Base-by-base conservation (phyloP, 176 grass and related monocot species). In the Puccinellia tenuiflora region DNA sequence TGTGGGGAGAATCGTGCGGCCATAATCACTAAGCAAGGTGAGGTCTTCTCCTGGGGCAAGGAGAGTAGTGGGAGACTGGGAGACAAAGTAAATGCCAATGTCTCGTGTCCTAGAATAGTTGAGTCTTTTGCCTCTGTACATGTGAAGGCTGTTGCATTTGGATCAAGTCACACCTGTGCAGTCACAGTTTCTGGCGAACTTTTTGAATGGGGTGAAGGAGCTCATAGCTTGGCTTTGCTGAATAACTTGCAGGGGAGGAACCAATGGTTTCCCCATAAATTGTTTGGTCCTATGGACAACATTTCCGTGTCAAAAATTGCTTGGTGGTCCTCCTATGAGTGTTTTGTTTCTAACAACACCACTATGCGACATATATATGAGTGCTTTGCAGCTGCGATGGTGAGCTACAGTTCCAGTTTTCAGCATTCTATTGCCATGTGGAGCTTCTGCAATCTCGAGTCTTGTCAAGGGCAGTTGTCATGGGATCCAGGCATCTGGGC, bases 21-120 rank as follows among this genome's bases (percentile, higher is more conserved):
- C 45, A 84, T 95, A 83, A 86, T 98, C 59, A 98, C 96, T 51
- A 98, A 92, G 81, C 89, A 92, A 82, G 96, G 92, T 22, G 96
- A 95, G 79, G 96, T 98, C 76, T 98, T 93, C 78, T 93, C 88
- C 31, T 98, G 96, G 92, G 91, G 89, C 38, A 86, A 90, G 84
- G 89, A 95, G 73, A 85, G 87, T 70, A 70, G 52, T 48, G 80
- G 77, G 17, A 88, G 68, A 76, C 69, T 92, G 79, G 92, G 89
- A 37, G 74, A 87, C 70, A 91, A 81, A 86, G 86, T 84, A 82
- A 93, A 76, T 83, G 83, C 51, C 48, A 86, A 83, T 38, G 78
- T 67, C 3, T 83, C 82, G 3, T 75, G 80, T 71, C 94, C 94
- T 14, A 94, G 86, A 78, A 85, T 88, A 11, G 72, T 93, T 0